Evolutionary conservation across 129 eudicot species (phyloP), one percentile per base, ranked within the genome.

Genomic region (Artemisia argyi): DNA sequence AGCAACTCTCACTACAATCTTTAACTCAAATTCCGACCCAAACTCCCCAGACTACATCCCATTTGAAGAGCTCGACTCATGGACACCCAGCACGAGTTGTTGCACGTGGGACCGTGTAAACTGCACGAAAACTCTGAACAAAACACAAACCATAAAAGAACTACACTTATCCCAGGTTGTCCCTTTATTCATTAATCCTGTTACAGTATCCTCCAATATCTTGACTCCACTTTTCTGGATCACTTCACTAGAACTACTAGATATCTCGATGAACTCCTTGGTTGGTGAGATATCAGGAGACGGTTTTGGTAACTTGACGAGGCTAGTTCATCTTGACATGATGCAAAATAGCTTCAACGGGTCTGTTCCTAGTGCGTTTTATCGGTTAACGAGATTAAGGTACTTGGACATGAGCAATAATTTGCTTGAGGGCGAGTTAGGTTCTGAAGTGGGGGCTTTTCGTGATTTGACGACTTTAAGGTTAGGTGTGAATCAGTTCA

Each of bases 251-350:
- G 82, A 49, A 68, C 30, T 79, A 15, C 83, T 82, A 5, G 87
- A 87, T 66, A 54, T 87, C 18, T 80, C 89, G 22, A 79, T 53
- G 51, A 84, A 84, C 28, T 47, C 55, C 5, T 58, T 87, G 53
- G 75, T 55, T 5, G 87, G 89, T 0, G 74, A 71, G 66, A 82
- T 84, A 13, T 57, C 79, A 0, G 73, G 76, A 20, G 42, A 65
- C 1, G 89, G 89, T 66, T 74, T 87, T 51, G 80, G 80, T 39
- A 84, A 84, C 58, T 80, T 87, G 19, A 82, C 80, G 14, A 76
- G 76, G n/a, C 80, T 87, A 5, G 76, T 77, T 57, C 71, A 79
- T 48, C 89, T 87, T 49, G 94, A 87, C 69, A 71, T 84, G 85
- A 61, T n/a, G 56, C 62, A 58, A 6, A 87, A 87, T 66, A 67